Evolutionary conservation across 768 basidiomycete species (phyloP).

Genomic region (Boletus vinaceobasis): DNA sequence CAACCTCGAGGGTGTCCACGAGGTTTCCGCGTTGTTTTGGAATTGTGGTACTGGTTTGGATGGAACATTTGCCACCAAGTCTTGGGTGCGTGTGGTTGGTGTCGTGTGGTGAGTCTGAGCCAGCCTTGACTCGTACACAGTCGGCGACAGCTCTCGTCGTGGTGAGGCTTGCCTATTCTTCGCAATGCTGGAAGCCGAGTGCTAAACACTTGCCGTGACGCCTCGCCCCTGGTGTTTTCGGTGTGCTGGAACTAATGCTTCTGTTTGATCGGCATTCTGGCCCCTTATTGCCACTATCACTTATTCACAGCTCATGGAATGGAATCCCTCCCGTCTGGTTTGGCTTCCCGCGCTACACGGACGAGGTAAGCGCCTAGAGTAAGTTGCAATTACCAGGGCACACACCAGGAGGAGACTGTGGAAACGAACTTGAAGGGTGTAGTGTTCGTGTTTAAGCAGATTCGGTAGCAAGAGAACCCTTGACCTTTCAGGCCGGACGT

Average conservation of each 20-base stretch:
- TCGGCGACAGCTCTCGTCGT: neutral
- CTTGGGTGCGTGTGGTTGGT: neutral
- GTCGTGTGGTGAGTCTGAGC: neutral
- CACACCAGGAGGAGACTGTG: neutral
- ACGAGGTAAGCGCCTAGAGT: neutral
- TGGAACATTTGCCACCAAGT: neutral
- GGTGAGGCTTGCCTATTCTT: neutral
- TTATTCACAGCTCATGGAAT: neutral
- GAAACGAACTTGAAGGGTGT: neutral
- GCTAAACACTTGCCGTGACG: neutral
- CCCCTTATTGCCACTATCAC: neutral
- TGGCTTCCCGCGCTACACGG: neutral
- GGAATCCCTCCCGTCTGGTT: neutral
- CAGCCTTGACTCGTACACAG: neutral
- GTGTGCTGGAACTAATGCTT: neutral
- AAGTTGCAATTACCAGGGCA: neutral
- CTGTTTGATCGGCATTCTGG: constrained; percentile 11
- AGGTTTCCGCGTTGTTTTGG: constrained; percentile 4
- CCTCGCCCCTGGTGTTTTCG: neutral
- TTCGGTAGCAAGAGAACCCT: neutral
- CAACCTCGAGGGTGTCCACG: constrained; percentile 10
- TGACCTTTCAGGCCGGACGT: neutral
- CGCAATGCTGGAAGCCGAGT: neutral
- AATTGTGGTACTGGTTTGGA: neutral
- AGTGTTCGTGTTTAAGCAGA: neutral